These are phyloP conservation scores for Myxozyma vanderwaltii DNA, from an alignment of 805 yeast genomes.

Conservation along the genomic window DNA sequence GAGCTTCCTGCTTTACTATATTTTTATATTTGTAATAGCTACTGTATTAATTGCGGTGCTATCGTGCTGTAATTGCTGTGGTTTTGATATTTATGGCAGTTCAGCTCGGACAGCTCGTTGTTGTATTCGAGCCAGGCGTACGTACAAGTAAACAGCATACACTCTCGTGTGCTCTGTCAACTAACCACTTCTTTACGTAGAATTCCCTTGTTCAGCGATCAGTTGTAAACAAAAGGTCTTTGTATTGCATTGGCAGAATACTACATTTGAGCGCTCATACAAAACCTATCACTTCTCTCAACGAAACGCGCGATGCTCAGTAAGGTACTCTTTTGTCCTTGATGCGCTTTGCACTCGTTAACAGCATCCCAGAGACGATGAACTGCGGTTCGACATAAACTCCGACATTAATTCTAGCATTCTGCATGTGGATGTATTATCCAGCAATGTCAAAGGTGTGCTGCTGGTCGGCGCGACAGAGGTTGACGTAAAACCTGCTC, in stretches of 20 bases:
- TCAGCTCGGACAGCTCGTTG: not conserved
- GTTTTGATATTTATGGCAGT: no score
- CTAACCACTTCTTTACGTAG: no score
- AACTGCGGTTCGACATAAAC: not conserved
- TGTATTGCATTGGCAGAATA: conserved; percentile 4
- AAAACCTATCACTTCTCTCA: not conserved
- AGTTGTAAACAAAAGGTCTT: not conserved
- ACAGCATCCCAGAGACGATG: not conserved
- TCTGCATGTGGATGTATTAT: not conserved
- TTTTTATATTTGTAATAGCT: no score
- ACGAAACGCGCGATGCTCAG: not conserved
- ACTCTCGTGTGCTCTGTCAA: no score
- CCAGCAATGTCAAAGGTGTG: not conserved
- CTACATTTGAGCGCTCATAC: not conserved
- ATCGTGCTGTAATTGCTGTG: no score
- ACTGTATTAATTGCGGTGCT: no score
- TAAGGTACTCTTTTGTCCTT: not conserved
- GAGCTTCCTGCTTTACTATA: no score
- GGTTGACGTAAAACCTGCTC: conserved; percentile 1
- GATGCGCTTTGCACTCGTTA: not conserved
- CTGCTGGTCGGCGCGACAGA: not conserved
- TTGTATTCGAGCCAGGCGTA: not conserved
- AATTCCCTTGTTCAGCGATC: not conserved
- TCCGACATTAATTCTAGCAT: not conserved
- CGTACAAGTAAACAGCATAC: no score